A percentile compares a stretch with the other conserved stretches of the same genome.
These are phyloP conservation scores for Salix caprea DNA, from an alignment of 345 rosid genomes.

Conservation along the genomic window DNA sequence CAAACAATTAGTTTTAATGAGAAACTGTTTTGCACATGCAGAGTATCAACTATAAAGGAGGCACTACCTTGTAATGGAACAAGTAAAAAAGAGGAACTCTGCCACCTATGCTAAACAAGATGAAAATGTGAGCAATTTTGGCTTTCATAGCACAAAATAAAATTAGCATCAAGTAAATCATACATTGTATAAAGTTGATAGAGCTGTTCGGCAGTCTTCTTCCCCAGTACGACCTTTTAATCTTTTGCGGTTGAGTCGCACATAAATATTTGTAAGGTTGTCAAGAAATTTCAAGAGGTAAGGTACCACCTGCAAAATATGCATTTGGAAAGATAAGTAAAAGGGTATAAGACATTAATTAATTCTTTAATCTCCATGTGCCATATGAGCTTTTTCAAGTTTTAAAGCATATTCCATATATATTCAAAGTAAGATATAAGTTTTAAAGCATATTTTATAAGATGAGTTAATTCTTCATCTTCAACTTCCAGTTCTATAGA, in stretches of 20 bases:
- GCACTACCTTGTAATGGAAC: neutral
- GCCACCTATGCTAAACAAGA: neutral
- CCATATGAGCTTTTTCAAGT: neutral
- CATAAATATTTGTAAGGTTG: conserved; percentile 93
- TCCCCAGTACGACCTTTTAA: conserved; percentile 93
- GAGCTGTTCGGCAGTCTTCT: conserved; percentile 81
- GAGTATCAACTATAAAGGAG: neutral
- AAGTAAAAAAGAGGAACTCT: neutral
- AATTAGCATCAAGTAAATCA: conserved; percentile 5
- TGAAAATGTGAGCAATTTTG: neutral
- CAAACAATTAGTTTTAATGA: neutral
- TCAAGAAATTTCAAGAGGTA: conserved; percentile 90
- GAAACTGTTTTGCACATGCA: neutral
- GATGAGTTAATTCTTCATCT: neutral
- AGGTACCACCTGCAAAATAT: conserved; percentile 73
- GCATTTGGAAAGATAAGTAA: neutral
- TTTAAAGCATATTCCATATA: neutral
- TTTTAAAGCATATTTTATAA: neutral
- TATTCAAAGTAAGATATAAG: neutral
- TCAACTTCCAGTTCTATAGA: neutral
- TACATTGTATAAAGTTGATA: conserved; percentile 92
- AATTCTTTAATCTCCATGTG: neutral
- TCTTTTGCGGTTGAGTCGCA: conserved; percentile 94
- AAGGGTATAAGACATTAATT: neutral
- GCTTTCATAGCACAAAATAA: conserved; percentile 6